phyloP scores from a whole-genome alignment of 2,329 filamentous ascomycete genomes.

The Calonectria pteridis region DNA sequence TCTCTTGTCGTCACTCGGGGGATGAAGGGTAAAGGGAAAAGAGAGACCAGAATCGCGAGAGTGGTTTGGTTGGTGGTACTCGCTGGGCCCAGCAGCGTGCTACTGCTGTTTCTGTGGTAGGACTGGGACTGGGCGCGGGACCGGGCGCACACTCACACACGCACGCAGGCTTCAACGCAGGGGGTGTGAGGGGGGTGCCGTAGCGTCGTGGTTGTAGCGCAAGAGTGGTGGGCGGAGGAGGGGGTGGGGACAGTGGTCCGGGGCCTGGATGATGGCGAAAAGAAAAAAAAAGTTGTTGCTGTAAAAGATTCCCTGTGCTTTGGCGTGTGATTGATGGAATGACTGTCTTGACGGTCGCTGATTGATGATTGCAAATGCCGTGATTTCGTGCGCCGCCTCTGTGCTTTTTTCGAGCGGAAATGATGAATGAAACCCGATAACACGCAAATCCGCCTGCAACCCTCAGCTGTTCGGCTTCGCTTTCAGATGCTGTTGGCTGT shows the following conservation, averaged over 20 bases:
- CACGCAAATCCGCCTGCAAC: not conserved
- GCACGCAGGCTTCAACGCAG: slow-evolving; percentile 17
- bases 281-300: slow-evolving; percentile 13
- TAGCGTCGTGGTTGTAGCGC: slow-evolving; percentile 19
- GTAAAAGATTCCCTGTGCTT: slow-evolving; percentile 2
- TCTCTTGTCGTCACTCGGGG: slow-evolving; percentile 39
- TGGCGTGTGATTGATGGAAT: slow-evolving; percentile 16
- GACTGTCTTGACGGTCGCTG: slow-evolving; percentile 12
- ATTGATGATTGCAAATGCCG: slow-evolving; percentile 5
- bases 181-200: slow-evolving; percentile 26
- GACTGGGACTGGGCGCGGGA: slow-evolving; percentile 25
- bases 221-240: slow-evolving; percentile 23
- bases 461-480: not conserved
- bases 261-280: not conserved
- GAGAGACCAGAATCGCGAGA: slow-evolving; percentile 39
- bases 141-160: slow-evolving; percentile 24
- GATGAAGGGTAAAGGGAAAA: slow-evolving; percentile 37
- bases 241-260: slow-evolving; percentile 23
- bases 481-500: not conserved
- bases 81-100: slow-evolving; percentile 32
- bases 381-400: slow-evolving; percentile 7
- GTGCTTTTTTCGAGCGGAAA: not conserved
- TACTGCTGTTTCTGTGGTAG: slow-evolving; percentile 31
- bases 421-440: slow-evolving; percentile 6
- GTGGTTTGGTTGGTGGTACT: slow-evolving; percentile 36